Base-by-base conservation (phyloP, 2,329 filamentous ascomycete genomes). In the Mycosphaerella sp. region DNA sequence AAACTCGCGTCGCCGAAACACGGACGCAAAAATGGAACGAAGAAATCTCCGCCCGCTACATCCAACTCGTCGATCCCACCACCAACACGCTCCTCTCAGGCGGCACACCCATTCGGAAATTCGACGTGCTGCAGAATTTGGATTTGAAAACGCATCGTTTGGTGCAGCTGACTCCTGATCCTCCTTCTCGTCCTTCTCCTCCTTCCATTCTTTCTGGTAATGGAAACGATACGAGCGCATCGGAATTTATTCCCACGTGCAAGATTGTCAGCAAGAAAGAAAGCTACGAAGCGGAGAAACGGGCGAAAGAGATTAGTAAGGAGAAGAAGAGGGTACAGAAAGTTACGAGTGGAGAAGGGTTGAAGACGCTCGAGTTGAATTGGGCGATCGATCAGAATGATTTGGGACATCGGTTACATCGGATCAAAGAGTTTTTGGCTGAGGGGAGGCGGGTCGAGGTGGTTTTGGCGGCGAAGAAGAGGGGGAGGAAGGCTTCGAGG, bases 341-440 rank as follows among this genome's bases (percentile, higher is more conserved):
- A 41, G 70, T 72, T 52, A 41, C 16, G 9, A 41, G 40, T 18
- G 60, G 64, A 16, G 63, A 71, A 32, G 75, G 74, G 58, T 65
- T 69, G 13, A 96, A 96, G 72, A 84, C 85, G 65, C 69, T 96
- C n/a, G 90, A 96, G 71, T 62, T 97, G 61, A 91, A 89, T 68
- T 97, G 90, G 90, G 83, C 85, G 30, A 94, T 95, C 63, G 83
- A 82, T 54, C 65, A 70, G 10, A 79, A 91, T 65, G 90, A 96
- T 72, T 68, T 95, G 46, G 71, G 71, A n/a, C 84, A 87, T 66
- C 80, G 84, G 64, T 66, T 93, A 67, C 79, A 79, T 63, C 80
- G 82, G 71, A 67, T 91, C 62, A 71, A 71, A 55, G 75, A 72
- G 48, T 95, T 95, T 65, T 65, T 96, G 65, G 72, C 67, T 7